These are phyloP conservation scores for Tolypocladium tundrense DNA, from an alignment of 2,329 filamentous ascomycete genomes.

Conservation along the genomic window DNA sequence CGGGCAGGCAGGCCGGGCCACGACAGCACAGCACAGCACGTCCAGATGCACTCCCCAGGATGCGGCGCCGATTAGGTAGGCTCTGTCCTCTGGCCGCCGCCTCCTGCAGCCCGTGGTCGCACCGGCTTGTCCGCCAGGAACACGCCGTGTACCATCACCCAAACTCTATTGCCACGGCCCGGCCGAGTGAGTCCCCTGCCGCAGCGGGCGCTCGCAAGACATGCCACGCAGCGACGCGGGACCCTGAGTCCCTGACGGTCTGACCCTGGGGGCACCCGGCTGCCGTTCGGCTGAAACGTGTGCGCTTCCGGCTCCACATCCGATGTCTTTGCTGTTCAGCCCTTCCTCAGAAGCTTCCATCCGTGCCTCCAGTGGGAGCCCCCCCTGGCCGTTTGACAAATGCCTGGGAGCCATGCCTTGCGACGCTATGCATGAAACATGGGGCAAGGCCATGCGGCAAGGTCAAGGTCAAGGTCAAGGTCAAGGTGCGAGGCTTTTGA, in stretches of 20 bases:
- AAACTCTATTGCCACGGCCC: not conserved
- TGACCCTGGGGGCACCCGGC: not conserved
- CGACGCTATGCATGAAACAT: constrained; percentile 5
- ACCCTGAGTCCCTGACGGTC: not conserved
- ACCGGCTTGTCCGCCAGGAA: not conserved
- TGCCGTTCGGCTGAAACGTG: not conserved
- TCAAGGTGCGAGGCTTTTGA: not conserved
- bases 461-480: not conserved
- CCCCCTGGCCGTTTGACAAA: constrained; percentile 4
- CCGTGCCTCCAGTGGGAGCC: not conserved
- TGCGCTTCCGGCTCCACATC: not conserved
- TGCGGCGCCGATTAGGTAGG: not conserved
- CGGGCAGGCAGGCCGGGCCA: not conserved
- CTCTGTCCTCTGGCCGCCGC: not conserved
- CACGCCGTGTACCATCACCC: not conserved
- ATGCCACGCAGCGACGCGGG: not conserved
- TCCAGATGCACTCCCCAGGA: too few relatives aligned
- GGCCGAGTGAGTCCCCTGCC: not conserved
- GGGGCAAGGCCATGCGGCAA: not conserved
- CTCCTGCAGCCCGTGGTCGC: not conserved
- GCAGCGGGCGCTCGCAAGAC: not conserved
- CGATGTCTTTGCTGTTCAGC: not conserved
- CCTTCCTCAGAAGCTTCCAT: not conserved
- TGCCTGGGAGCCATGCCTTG: constrained; percentile 2
- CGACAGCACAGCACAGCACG: not conserved